phyloP scores from a whole-genome alignment of 202 grass and related monocot species.

The Zizania palustris region DNA sequence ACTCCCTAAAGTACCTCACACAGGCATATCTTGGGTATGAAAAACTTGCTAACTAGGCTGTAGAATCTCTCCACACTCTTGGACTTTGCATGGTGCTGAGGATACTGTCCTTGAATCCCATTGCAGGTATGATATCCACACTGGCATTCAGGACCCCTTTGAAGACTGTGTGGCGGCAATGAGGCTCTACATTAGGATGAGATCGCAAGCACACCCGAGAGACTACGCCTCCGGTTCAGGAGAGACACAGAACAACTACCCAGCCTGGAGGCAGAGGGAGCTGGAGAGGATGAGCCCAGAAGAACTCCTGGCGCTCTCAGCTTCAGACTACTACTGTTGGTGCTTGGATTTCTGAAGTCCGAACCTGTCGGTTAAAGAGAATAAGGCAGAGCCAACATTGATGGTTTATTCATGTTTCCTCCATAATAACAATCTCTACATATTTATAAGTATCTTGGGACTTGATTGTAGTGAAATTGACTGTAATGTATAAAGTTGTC shows the following conservation, averaged over 20 bases:
- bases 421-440: constrained; percentile 30
- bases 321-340: constrained; percentile 92
- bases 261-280: constrained; percentile 75
- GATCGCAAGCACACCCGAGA: constrained; percentile 60
- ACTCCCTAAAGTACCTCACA: constrained; percentile 81
- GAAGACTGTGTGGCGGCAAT: constrained; percentile 71
- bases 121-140: constrained; percentile 74
- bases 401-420: constrained; percentile 27
- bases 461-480: constrained; percentile 32
- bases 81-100: constrained; percentile 14
- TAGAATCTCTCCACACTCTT: neutral
- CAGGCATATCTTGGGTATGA: constrained; percentile 88
- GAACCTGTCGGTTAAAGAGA: constrained; percentile 39
- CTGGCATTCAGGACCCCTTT: constrained; percentile 63
- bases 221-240: constrained; percentile 63
- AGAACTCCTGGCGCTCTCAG: constrained; percentile 68
- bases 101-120: constrained; percentile 7
- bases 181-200: constrained; percentile 75
- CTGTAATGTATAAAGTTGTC: constrained; percentile 16
- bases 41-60: constrained; percentile 7
- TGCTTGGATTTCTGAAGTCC: constrained; percentile 65
- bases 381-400: constrained; percentile 33
- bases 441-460: constrained; percentile 40
- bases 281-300: constrained; percentile 86
- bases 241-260: constrained; percentile 61